Percentiles rank a stretch among this genome's conserved stretches.
These are phyloP conservation scores for Pinus taeda DNA, from an alignment of 75 land plant genomes.

Conservation along the genomic window DNA sequence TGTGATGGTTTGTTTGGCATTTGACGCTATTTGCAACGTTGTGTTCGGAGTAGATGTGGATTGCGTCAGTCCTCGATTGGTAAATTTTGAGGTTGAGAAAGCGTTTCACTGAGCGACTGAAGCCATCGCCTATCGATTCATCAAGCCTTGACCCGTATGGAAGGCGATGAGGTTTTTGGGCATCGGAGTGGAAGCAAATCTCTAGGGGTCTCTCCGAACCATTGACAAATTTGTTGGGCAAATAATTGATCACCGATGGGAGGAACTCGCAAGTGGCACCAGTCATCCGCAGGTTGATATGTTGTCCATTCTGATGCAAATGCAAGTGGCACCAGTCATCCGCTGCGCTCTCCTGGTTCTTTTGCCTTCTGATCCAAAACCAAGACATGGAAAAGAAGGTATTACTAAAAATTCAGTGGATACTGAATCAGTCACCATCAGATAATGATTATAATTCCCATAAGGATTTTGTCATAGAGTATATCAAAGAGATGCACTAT, in stretches of 20 bases:
- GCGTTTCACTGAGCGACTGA: constrained; percentile 20
- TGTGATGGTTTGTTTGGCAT: constrained; percentile 24
- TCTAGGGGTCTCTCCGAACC: not conserved
- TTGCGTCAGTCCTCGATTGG: not conserved
- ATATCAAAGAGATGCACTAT: constrained; percentile 59
- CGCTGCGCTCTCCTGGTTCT: too few relatives aligned
- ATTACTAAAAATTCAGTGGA: not conserved
- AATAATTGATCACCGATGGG: constrained; percentile 6
- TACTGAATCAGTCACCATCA: too few relatives aligned
- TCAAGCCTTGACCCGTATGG: constrained; percentile 17
- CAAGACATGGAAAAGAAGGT: constrained; percentile 44
- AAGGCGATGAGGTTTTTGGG: constrained; percentile 9
- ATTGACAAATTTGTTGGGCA: constrained; percentile 9
- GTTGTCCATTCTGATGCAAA: constrained; percentile 10
- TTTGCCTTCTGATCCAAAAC: constrained; percentile 8
- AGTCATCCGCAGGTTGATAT: not conserved
- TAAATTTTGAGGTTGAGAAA: not conserved
- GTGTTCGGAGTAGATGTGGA: constrained; percentile 28
- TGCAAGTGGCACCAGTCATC: constrained; percentile 61
- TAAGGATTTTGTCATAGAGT: constrained; percentile 15
- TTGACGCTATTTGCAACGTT: constrained; percentile 26
- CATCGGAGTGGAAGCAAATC: constrained; percentile 14
- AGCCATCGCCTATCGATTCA: constrained; percentile 12
- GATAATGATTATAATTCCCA: too few relatives aligned
- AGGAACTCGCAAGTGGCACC: constrained; percentile 13